Evolutionary conservation across 176 grass and related monocot genomes (phyloP).

Genomic region (Rhipidocladum racemiflorum): DNA sequence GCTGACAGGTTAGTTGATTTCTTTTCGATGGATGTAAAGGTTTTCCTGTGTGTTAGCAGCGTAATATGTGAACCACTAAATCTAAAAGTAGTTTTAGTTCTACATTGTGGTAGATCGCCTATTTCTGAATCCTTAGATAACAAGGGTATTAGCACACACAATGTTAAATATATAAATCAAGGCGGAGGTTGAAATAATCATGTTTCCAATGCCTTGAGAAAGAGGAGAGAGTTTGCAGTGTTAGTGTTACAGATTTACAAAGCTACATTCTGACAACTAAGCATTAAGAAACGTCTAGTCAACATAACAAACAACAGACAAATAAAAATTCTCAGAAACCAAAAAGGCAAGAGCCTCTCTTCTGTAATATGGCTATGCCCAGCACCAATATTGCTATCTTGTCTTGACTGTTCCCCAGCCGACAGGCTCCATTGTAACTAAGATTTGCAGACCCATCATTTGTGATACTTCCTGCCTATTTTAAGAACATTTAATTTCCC

Average conservation of each 20-base stretch:
- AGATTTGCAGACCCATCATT: neutral
- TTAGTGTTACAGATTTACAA: neutral
- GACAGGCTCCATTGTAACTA: neutral
- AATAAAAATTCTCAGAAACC: neutral
- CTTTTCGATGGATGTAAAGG: neutral
- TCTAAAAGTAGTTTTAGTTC: neutral
- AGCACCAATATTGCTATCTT: neutral
- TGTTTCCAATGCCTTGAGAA: neutral
- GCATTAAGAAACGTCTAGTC: neutral
- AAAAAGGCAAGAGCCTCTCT: neutral
- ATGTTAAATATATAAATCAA: neutral
- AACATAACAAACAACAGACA: neutral
- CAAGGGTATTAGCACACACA: neutral
- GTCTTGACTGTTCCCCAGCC: neutral
- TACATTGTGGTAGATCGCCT: neutral
- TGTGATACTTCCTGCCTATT: neutral
- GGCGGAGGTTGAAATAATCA: neutral
- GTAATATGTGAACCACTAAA: neutral
- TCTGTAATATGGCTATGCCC: conserved; percentile 1
- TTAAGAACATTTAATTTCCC: neutral
- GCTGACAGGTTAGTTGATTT: conserved; percentile 58
- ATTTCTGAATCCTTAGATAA: neutral
- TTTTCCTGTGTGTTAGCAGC: neutral
- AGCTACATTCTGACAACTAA: neutral
- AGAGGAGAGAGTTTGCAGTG: neutral